These are phyloP conservation scores for Betula pendula DNA, from an alignment of 306 rosid genomes.

Conservation along the genomic window DNA sequence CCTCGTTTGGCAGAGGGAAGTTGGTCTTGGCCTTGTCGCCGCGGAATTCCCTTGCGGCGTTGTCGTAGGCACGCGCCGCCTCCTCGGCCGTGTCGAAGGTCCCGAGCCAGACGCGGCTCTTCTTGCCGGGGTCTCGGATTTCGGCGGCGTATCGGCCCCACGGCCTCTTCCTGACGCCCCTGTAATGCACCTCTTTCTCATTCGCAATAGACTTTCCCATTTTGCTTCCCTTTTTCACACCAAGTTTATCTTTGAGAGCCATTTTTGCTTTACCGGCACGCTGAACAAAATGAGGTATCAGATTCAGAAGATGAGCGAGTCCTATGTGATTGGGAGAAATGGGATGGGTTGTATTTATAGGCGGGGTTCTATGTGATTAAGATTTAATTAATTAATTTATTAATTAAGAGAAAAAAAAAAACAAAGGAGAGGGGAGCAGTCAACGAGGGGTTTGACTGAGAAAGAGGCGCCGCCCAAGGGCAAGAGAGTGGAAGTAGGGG, in stretches of 20 bases:
- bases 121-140: conserved; percentile 56
- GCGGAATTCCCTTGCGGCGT: conserved; percentile 52
- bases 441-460: conserved; percentile 35
- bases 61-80: conserved; percentile 55
- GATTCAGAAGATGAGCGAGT: not conserved
- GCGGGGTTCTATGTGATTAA: not conserved
- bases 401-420: not conserved
- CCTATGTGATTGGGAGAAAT: not conserved
- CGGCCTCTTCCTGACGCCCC: conserved; percentile 53
- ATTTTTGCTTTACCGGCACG: conserved; percentile 16
- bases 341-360: not conserved
- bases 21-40: conserved; percentile 57
- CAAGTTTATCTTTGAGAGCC: conserved; percentile 19
- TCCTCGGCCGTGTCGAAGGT: conserved; percentile 63
- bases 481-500: not conserved
- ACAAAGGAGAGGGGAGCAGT: conserved; percentile 17
- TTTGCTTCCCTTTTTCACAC: conserved; percentile 16
- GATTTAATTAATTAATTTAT: not conserved
- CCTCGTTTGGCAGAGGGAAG: conserved; percentile 20
- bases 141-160: conserved; percentile 70
- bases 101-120: conserved; percentile 58
- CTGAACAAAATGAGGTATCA: no score
- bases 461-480: conserved; percentile 52
- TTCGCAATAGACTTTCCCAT: not conserved
- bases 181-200: conserved; percentile 42